Percentiles rank a stretch among this genome's conserved stretches.
phyloP scores from a whole-genome alignment of 768 basidiomycete genomes.

The Pleurotus pulmonarius region DNA sequence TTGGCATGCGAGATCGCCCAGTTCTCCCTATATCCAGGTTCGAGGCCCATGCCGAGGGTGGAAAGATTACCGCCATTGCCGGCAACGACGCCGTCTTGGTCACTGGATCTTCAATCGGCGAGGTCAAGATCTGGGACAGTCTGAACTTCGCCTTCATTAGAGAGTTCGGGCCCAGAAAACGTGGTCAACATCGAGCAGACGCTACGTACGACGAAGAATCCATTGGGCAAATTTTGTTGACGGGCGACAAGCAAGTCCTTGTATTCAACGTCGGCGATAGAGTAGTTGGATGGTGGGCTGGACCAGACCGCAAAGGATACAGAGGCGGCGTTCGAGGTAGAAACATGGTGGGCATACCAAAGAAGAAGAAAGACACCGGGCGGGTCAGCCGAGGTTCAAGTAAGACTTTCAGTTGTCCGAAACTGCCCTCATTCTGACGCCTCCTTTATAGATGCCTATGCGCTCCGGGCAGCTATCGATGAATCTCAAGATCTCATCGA shows the following conservation, averaged over 20 bases:
- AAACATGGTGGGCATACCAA: slow-evolving; percentile 17
- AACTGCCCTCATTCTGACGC: not conserved
- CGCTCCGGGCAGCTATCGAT: slow-evolving; percentile 57
- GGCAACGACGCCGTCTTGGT: slow-evolving; percentile 58
- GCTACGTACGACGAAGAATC: slow-evolving; percentile 26
- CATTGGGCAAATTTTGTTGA: slow-evolving; percentile 57
- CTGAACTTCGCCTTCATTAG: slow-evolving; percentile 58
- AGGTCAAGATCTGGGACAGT: slow-evolving; percentile 60
- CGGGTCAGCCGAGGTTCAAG: slow-evolving; percentile 41
- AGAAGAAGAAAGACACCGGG: slow-evolving; percentile 30
- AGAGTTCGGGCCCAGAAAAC: slow-evolving; percentile 32
- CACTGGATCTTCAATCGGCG: slow-evolving; percentile 63
- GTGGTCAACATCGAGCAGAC: slow-evolving; percentile 37
- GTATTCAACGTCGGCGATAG: slow-evolving; percentile 57
- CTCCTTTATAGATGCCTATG: slow-evolving; percentile 48
- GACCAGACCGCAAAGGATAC: slow-evolving; percentile 28
- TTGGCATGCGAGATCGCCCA: slow-evolving; percentile 9
- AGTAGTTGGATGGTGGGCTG: slow-evolving; percentile 68
- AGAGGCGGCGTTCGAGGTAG: slow-evolving; percentile 31
- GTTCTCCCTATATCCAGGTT: slow-evolving; percentile 42
- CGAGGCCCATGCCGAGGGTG: slow-evolving; percentile 61
- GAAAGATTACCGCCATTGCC: slow-evolving; percentile 55
- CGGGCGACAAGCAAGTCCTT: slow-evolving; percentile 47
- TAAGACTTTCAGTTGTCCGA: slow-evolving; percentile 23
- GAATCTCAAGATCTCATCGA: slow-evolving; percentile 41